These are phyloP conservation scores for Xerocomellus dryophilus DNA, from an alignment of 768 basidiomycete genomes.

Conservation along the genomic window DNA sequence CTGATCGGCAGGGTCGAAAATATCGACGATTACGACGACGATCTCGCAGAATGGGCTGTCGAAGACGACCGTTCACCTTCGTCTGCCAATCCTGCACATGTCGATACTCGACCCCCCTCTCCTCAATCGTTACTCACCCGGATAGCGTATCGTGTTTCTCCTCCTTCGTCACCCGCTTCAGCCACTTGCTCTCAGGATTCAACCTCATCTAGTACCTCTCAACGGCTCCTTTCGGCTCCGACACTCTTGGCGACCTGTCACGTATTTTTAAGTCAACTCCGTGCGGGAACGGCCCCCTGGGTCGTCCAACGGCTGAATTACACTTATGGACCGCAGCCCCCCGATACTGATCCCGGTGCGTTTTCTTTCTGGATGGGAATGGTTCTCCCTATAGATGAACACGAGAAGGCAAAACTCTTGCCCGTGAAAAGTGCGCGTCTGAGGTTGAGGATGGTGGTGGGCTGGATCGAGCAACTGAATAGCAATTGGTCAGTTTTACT, in stretches of 20 bases:
- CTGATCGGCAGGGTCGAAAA: conserved; percentile 78
- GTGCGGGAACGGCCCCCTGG: conserved; percentile 84
- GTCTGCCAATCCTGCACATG: conserved; percentile 5
- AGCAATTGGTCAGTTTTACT: conserved; percentile 47
- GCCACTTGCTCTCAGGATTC: conserved; percentile 4
- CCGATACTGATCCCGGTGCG: conserved; percentile 51
- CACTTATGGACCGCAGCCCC: conserved; percentile 75
- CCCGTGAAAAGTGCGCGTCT: conserved; percentile 77
- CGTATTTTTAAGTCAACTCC: conserved; percentile 57
- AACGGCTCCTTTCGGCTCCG: conserved; percentile 20
- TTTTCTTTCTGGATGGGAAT: conserved; percentile 91
- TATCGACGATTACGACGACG: conserved; percentile 39
- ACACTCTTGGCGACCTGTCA: conserved; percentile 52
- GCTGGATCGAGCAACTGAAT: conserved; percentile 87
- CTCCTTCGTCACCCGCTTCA: conserved; percentile 1
- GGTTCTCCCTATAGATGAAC: conserved; percentile 88
- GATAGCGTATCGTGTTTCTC: conserved; percentile 12
- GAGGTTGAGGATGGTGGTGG: conserved; percentile 79
- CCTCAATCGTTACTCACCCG: conserved; percentile 18
- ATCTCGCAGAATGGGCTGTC: conserved; percentile 27
- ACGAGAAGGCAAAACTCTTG: conserved; percentile 82
- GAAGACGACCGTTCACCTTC: conserved; percentile 10
- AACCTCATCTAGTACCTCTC: not conserved
- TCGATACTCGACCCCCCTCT: conserved; percentile 3
- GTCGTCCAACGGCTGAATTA: conserved; percentile 82